Percentiles rank a stretch among this genome's conserved stretches.
Evolutionary conservation across 148 eudicot species (phyloP).

Genomic region (Arctostaphylos glauca): DNA sequence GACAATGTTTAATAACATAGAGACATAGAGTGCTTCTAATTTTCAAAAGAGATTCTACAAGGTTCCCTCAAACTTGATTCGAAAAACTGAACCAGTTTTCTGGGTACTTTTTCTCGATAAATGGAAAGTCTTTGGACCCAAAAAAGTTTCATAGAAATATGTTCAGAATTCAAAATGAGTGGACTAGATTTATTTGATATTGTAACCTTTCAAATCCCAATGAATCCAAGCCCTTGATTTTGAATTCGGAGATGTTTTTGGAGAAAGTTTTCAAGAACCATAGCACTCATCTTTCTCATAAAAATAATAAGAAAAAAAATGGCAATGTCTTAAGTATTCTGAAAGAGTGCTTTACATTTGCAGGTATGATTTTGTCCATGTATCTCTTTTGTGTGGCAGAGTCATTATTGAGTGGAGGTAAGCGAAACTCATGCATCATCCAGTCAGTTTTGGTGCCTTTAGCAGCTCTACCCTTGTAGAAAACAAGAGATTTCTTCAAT

Average conservation of each 20-base stretch:
- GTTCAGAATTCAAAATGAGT: no score
- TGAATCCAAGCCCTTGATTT: no score
- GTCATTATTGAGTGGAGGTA: slow-evolving; percentile 54
- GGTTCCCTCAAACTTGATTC: background rate
- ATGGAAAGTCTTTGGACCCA: no score
- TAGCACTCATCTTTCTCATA: no score
- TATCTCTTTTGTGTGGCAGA: slow-evolving; percentile 34
- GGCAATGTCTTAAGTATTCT: background rate
- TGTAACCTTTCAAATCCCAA: no score
- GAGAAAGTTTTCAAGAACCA: no score
- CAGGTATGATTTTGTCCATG: slow-evolving; percentile 50
- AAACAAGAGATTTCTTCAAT: slow-evolving; percentile 88
- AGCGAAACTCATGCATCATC: slow-evolving; percentile 99
- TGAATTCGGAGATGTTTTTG: no score
- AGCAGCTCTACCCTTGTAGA: slow-evolving; percentile 93
- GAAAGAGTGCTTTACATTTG: slow-evolving; percentile 31
- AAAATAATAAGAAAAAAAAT: background rate
- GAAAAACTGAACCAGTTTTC: background rate
- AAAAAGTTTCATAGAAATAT: no score
- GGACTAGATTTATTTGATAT: no score
- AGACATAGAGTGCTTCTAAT: background rate
- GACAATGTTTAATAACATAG: no score
- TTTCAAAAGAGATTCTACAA: background rate
- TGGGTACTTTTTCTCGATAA: background rate
- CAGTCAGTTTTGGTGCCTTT: slow-evolving; percentile 89